Evolutionary conservation across 78 protist genomes (phyloP).

Genomic region (Dictyostelium citrinum): DNA sequence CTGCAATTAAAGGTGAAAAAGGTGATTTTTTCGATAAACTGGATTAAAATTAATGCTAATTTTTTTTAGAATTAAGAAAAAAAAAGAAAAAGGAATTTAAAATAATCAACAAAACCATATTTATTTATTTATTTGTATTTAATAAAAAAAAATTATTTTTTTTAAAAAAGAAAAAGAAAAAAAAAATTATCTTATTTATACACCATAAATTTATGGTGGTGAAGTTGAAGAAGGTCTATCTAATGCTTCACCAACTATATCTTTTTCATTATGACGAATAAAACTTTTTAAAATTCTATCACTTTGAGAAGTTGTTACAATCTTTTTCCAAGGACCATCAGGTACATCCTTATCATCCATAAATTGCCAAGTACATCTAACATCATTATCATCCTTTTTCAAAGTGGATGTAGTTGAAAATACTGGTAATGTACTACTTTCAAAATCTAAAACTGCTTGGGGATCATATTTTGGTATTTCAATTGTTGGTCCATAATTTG

Average conservation of each 20-base stretch:
- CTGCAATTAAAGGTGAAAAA: slow-evolving; percentile 59
- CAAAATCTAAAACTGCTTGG: not conserved
- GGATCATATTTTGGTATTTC: not conserved
- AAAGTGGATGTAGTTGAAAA: not conserved
- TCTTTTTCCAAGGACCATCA: slow-evolving; percentile 46
- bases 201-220: not conserved
- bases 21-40: slow-evolving; percentile 55
- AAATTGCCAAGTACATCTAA: slow-evolving; percentile 29
- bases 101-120: not conserved
- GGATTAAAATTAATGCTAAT: not conserved
- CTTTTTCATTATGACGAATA: not conserved
- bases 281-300: not conserved
- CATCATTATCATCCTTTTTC: slow-evolving; percentile 4
- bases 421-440: not conserved
- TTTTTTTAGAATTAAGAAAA: not conserved
- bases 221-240: not conserved
- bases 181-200: not conserved
- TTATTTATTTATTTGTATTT: not conserved
- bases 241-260: not conserved
- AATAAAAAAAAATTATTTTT: not conserved
- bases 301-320: not conserved
- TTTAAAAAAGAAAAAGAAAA: not conserved
- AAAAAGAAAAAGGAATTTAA: not conserved
- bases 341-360: slow-evolving; percentile 22
- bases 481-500: not conserved